A percentile compares a stretch with the other conserved stretches of the same genome.
These are phyloP conservation scores for Camelina sativa DNA, from an alignment of 345 rosid genomes.

Conservation along the genomic window DNA sequence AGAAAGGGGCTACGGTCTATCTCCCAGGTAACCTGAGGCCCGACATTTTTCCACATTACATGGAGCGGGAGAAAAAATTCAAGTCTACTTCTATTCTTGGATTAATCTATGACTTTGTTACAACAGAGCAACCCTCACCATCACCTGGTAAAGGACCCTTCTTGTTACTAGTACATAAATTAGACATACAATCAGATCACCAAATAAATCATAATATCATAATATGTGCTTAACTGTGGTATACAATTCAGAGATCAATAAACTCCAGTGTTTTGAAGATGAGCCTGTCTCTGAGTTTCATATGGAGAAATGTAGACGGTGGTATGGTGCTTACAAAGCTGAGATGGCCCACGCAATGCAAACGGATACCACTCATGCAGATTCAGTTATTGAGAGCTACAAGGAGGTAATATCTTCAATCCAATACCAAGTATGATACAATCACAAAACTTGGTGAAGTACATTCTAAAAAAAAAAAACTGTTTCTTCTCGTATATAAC, in stretches of 20 bases:
- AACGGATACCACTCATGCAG: conserved; percentile 7
- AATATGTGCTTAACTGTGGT: not conserved
- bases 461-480: too few species aligned
- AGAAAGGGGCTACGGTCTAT: conserved; percentile 57
- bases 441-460: too few species aligned
- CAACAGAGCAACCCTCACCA: conserved; percentile 33
- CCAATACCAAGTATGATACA: not conserved
- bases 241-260: conserved; percentile 51
- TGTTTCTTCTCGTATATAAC: not conserved
- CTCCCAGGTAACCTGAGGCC: conserved; percentile 56
- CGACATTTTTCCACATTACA: conserved; percentile 58
- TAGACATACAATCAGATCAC: not conserved
- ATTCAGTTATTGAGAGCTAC: conserved; percentile 49
- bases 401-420: conserved; percentile 55
- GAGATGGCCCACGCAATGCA: conserved; percentile 56
- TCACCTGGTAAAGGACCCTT: conserved; percentile 48
- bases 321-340: conserved; percentile 48
- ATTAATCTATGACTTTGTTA: conserved; percentile 57
- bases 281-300: conserved; percentile 27
- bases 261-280: conserved; percentile 55
- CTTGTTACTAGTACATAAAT: not conserved
- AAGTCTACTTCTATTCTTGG: conserved; percentile 72
- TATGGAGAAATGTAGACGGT: conserved; percentile 44
- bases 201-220: conserved; percentile 19
- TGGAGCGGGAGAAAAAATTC: conserved; percentile 53